These are phyloP conservation scores for Macaranga tanarius DNA, from an alignment of 441 rosid species.

Conservation along the genomic window DNA sequence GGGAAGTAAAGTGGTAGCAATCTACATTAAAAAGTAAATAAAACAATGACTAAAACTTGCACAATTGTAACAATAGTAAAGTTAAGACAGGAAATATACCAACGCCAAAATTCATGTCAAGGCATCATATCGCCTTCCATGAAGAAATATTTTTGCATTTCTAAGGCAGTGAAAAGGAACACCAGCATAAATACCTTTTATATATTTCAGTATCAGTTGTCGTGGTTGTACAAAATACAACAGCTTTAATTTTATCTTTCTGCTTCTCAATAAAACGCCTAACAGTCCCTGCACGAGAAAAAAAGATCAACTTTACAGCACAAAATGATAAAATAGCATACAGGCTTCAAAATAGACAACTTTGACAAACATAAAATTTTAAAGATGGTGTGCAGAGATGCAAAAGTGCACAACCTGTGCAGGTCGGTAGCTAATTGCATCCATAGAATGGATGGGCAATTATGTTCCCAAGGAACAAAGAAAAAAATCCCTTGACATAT, in stretches of 20 bases:
- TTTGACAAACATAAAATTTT: not conserved
- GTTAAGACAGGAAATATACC: not conserved
- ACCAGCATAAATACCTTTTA: slow-evolving; percentile 9
- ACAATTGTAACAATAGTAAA: not conserved
- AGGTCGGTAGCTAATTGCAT: not conserved
- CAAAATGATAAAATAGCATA: slow-evolving; percentile 8
- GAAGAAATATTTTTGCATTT: slow-evolving; percentile 9
- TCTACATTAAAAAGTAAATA: slow-evolving; percentile 44
- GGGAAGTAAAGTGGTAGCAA: slow-evolving; percentile 98
- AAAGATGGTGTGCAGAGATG: not conserved
- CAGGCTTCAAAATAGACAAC: slow-evolving; percentile 12
- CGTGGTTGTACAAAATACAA: slow-evolving; percentile 84
- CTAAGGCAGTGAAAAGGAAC: slow-evolving; percentile 15
- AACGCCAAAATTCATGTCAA: slow-evolving; percentile 8
- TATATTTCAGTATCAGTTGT: slow-evolving; percentile 22
- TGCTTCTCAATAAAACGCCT: slow-evolving; percentile 96
- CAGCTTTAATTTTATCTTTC: slow-evolving; percentile 78
- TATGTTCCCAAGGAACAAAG: not conserved
- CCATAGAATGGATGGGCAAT: not conserved
- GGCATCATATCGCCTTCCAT: slow-evolving; percentile 13
- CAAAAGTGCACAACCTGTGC: not conserved
- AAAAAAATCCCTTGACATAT: not conserved
- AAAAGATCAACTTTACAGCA: slow-evolving; percentile 18
- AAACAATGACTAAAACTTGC: slow-evolving; percentile 21
- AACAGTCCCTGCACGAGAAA: slow-evolving; percentile 67